Percentiles rank a stretch among this genome's conserved stretches.
phyloP scores from a whole-genome alignment of 2,329 filamentous ascomycete species.

The Aspergillus calidoustus region DNA sequence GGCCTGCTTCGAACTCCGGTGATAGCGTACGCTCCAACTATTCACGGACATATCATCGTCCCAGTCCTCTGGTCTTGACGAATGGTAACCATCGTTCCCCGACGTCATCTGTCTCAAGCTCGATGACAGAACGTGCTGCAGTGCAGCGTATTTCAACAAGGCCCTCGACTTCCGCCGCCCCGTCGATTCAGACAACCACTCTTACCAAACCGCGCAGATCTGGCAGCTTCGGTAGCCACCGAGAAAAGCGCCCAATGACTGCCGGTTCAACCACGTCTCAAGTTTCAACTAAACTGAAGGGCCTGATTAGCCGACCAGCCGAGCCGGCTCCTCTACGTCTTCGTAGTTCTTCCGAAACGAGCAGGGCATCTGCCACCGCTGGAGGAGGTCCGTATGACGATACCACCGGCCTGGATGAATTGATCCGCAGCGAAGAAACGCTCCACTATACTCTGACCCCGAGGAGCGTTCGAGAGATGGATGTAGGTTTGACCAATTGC shows the following conservation, averaged over 20 bases:
- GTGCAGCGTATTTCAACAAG: constrained; percentile 46
- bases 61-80: constrained; percentile 31
- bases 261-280: constrained; percentile 46
- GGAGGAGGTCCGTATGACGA: constrained; percentile 52
- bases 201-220: constrained; percentile 41
- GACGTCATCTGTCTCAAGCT: constrained; percentile 29
- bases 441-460: constrained; percentile 83
- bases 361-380: constrained; percentile 32
- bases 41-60: constrained; percentile 33
- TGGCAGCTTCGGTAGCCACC: constrained; percentile 43
- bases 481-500: constrained; percentile 56
- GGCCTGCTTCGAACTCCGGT: constrained; percentile 34
- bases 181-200: constrained; percentile 29
- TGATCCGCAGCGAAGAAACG: constrained; percentile 81
- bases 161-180: constrained; percentile 35
- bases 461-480: constrained; percentile 75
- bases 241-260: constrained; percentile 45
- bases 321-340: constrained; percentile 36
- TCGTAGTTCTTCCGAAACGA: constrained; percentile 44
- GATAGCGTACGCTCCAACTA: constrained; percentile 34
- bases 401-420: constrained; percentile 73
- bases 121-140: constrained; percentile 42
- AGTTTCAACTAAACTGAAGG: constrained; percentile 48
- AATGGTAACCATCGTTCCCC: constrained; percentile 30
- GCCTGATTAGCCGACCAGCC: constrained; percentile 41